Base-by-base conservation (phyloP, 352 stramenopile species). In the Albugo laibachii region DNA sequence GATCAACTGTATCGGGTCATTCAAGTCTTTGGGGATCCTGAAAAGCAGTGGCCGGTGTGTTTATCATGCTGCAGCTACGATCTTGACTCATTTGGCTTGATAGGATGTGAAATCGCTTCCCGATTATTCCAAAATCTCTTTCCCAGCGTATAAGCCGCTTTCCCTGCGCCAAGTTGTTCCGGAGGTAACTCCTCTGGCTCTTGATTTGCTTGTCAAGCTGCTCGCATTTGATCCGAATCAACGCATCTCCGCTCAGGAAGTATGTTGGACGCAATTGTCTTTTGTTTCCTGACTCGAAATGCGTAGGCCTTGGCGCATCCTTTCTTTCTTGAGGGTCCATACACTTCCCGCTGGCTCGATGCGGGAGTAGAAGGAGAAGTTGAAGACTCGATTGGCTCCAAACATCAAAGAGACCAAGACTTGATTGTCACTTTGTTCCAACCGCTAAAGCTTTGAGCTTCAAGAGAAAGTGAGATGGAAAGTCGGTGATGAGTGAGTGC, bases 1-100 rank as follows among this genome's bases (percentile, higher is more conserved):
- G 74, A 89, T 49, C 74, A 92, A 54, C 64, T 92, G 27, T 81
- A 69, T 36, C 68, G 70, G 27, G 57, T 92, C 27, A 53, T 82
- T 31, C 66, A 86, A 41, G 57, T 84, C 34, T 53, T 85, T 5
- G 76, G 74, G 0, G 67, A 65, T 18, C 62, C 72, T 0, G 65
- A 72, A 40, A 56, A 54, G 31, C 59, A 69, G 27, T 86, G 73
- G 69, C 66, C 65, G 2, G 67, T 70, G 45, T 13, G 56, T 35
- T 31, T n/a, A 20, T 13, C 36, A 1, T 52, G n/a, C 13, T 52
- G 21, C 2, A 2, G 34, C 10, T 10, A 4, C 31, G 41, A 12
- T 36, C 13, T 19, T 11, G 14, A 31, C 48, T 16, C 12, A 27
- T 16, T 38, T 8, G 20, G 42, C 12, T 18, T 19, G 2, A 10